Percentiles rank a stretch among this genome's conserved stretches.
These are phyloP conservation scores for Fusarium tanahbumbuense DNA, from an alignment of 2,329 filamentous ascomycete genomes.

Conservation along the genomic window DNA sequence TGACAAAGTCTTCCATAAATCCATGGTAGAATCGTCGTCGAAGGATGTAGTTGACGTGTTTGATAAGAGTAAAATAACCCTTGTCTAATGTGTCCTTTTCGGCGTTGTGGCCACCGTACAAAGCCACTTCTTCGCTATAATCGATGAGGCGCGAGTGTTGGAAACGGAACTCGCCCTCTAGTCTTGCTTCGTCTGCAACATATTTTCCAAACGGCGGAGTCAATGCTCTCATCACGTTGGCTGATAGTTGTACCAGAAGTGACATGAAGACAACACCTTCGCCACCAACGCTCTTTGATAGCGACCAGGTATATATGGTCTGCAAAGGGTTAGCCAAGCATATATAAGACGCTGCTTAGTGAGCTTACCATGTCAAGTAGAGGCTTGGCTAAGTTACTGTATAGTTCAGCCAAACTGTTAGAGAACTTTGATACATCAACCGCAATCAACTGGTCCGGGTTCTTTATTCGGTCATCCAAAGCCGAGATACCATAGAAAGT, in stretches of 20 bases:
- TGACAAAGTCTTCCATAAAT: slow-evolving; percentile 99
- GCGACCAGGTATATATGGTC: slow-evolving; percentile 92
- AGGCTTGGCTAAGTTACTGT: slow-evolving; percentile 96
- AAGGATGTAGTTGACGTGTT: slow-evolving; percentile 97
- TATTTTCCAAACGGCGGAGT: slow-evolving; percentile 98
- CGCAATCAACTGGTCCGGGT: slow-evolving; percentile 95
- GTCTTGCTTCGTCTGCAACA: slow-evolving; percentile 91
- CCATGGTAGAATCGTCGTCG: slow-evolving; percentile 93
- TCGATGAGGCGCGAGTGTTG: slow-evolving; percentile 95
- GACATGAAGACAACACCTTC: slow-evolving; percentile 97
- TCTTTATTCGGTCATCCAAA: slow-evolving; percentile 97
- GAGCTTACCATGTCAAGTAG: slow-evolving; percentile 83
- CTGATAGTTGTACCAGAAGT: slow-evolving; percentile 90
- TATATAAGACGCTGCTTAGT: too few species aligned
- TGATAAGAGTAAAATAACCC: slow-evolving; percentile 98
- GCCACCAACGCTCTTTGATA: slow-evolving; percentile 94
- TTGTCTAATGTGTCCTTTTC: slow-evolving; percentile 98
- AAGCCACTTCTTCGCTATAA: slow-evolving; percentile 92
- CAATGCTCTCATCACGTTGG: slow-evolving; percentile 90
- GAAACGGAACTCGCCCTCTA: slow-evolving; percentile 97
- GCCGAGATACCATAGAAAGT: slow-evolving; percentile 97
- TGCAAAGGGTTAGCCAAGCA: slow-evolving; percentile 49
- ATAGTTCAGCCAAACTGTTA: slow-evolving; percentile 92
- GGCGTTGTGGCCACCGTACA: slow-evolving; percentile 90
- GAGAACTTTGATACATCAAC: slow-evolving; percentile 97